Conservation (phyloP, 1,284 basidiomycete species). For the Ustilago trichophora region DNA sequence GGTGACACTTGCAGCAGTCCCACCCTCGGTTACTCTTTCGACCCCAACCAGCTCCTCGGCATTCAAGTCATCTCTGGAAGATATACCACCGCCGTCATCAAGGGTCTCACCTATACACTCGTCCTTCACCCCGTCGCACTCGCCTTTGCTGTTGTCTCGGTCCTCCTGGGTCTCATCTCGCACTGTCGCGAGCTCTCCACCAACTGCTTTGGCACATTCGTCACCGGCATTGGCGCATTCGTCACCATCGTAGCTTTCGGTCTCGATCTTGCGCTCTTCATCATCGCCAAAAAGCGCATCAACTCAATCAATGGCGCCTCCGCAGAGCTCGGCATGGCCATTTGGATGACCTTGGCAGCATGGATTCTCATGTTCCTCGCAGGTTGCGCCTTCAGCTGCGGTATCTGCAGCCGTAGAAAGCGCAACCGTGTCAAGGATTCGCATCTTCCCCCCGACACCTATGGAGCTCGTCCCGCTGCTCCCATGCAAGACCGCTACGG, state of each 20-base stretch:
- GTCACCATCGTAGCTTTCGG: conserved; percentile 56
- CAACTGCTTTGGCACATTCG: conserved; percentile 50
- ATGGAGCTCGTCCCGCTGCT: conserved; percentile 22
- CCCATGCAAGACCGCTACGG: conserved; percentile 36
- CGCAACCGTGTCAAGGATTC: conserved; percentile 50
- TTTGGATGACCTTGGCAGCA: conserved; percentile 62
- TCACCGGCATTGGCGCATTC: conserved; percentile 50
- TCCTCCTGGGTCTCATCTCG: conserved; percentile 53
- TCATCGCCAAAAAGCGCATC: conserved; percentile 61
- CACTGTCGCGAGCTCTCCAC: conserved; percentile 49
- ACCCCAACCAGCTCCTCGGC: conserved; percentile 59
- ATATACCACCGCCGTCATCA: conserved; percentile 52
- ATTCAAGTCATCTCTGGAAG: conserved; percentile 41
- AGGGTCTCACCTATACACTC: conserved; percentile 60
- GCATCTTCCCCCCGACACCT: conserved; percentile 29
- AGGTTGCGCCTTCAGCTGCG: conserved; percentile 54
- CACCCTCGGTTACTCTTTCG: conserved; percentile 54
- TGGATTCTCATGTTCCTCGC: conserved; percentile 56
- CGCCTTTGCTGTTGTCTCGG: conserved; percentile 42
- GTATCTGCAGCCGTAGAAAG: conserved; percentile 45
- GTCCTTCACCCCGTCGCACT: conserved; percentile 56
- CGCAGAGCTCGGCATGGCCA: conserved; percentile 51
- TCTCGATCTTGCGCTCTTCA: conserved; percentile 59
- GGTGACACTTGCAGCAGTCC: conserved; percentile 38
- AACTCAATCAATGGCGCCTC: conserved; percentile 49